These are phyloP conservation scores for Zea mays DNA, from an alignment of 176 grass and related monocot species.

Conservation along the genomic window DNA sequence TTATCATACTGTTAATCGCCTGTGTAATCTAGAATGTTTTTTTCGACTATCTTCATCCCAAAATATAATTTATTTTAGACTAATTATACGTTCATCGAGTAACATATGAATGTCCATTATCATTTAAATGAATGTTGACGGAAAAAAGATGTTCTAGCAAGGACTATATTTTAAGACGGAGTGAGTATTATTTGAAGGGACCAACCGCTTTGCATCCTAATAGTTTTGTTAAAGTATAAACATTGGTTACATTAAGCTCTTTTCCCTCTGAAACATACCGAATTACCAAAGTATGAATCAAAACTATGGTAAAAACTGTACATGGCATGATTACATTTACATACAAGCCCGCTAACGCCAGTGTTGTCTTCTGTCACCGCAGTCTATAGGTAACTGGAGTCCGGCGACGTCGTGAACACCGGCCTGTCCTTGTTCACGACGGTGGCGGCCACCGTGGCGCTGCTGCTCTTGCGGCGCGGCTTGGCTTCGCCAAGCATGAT, in stretches of 20 bases:
- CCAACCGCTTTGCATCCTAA: conserved; percentile 45
- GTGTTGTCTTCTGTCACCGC: not conserved
- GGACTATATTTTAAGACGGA: too few species aligned
- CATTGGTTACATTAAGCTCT: conserved; percentile 43
- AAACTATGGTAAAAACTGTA: conserved; percentile 39
- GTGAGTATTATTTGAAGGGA: conserved; percentile 18
- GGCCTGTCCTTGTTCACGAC: conserved; percentile 83
- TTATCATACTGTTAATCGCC: not conserved
- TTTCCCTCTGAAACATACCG: conserved; percentile 3
- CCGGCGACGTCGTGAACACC: conserved; percentile 80
- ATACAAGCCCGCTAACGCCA: not conserved
- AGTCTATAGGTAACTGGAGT: conserved; percentile 59
- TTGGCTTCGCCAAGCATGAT: conserved; percentile 93
- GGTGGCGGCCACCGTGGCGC: conserved; percentile 50
- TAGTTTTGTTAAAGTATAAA: conserved; percentile 36
- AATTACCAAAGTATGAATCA: conserved; percentile 25
- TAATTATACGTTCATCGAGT: too few species aligned
- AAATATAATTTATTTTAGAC: too few species aligned
- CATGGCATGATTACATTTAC: conserved; percentile 43
- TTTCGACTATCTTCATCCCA: too few species aligned
- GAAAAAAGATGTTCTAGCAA: too few species aligned
- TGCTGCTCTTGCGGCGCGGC: conserved; percentile 87
- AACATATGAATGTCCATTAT: too few species aligned
- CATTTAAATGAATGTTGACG: too few species aligned
- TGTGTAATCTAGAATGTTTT: not conserved